These are phyloP conservation scores for Thraustotheca clavata DNA, from an alignment of 352 stramenopile genomes.

Conservation along the genomic window DNA sequence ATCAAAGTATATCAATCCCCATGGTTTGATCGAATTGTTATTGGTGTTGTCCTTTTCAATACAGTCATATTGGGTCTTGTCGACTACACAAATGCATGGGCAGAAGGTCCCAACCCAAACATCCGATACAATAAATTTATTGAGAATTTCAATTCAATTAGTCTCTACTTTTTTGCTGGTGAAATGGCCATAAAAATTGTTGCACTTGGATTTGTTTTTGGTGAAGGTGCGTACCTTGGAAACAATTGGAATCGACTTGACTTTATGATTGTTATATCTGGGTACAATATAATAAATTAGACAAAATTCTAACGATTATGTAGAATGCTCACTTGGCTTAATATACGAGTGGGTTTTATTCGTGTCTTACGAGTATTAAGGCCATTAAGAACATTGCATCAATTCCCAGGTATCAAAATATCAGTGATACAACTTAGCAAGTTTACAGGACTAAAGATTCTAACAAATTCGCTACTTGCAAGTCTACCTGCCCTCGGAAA, in stretches of 20 bases:
- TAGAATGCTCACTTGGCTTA: background rate
- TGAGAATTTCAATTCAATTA: background rate
- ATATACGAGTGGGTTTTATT: slow-evolving; percentile 26
- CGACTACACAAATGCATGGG: slow-evolving; percentile 71
- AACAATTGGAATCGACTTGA: slow-evolving; percentile 91
- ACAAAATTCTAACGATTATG: background rate
- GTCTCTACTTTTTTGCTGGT: slow-evolving; percentile 43
- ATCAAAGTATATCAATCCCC: slow-evolving; percentile 38
- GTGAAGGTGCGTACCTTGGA: slow-evolving; percentile 54
- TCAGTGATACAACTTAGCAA: background rate
- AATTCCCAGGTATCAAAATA: slow-evolving; percentile 6
- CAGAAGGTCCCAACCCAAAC: slow-evolving; percentile 33
- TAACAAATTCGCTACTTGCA: slow-evolving; percentile 48
- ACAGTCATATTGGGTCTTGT: slow-evolving; percentile 77
- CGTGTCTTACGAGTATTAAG: slow-evolving; percentile 83
- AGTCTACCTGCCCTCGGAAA: slow-evolving; percentile 79
- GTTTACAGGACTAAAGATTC: slow-evolving; percentile 11
- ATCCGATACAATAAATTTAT: slow-evolving; percentile 30
- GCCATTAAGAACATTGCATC: slow-evolving; percentile 69
- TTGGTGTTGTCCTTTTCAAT: slow-evolving; percentile 75
- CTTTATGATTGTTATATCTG: slow-evolving; percentile 86
- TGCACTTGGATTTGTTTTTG: slow-evolving; percentile 57
- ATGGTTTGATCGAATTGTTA: slow-evolving; percentile 78
- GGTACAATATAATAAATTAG: slow-evolving; percentile 30
- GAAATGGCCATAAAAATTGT: slow-evolving; percentile 88